Evolutionary conservation across 768 basidiomycete species (phyloP).

Genomic region (Leccinum subgranulosum): DNA sequence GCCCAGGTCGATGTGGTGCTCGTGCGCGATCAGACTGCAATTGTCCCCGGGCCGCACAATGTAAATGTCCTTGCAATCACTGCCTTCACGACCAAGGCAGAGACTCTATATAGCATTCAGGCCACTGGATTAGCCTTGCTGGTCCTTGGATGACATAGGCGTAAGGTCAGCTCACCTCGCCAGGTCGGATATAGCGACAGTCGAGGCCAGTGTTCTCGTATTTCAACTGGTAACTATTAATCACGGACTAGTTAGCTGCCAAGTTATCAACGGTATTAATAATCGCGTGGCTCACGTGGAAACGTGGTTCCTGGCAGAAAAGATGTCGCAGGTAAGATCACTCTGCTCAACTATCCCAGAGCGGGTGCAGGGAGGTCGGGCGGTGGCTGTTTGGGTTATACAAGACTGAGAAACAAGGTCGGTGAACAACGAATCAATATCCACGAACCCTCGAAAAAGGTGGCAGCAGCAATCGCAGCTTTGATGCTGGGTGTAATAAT

Average conservation of each 20-base stretch:
- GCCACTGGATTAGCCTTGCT: not conserved
- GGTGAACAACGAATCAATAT: not conserved
- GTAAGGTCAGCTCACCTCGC: constrained; percentile 36
- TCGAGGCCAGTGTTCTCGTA: too few relatives aligned
- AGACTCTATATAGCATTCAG: constrained; percentile 19
- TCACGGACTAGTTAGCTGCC: not conserved
- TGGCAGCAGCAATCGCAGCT: not conserved
- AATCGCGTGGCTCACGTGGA: constrained; percentile 49
- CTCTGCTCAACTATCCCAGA: not conserved
- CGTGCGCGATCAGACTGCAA: not conserved
- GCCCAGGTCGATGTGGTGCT: rapidly evolving
- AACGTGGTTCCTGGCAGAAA: constrained; percentile 47
- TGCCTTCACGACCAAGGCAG: constrained; percentile 45
- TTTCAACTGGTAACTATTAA: constrained; percentile 51
- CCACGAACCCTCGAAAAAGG: not conserved
- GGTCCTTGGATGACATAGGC: not conserved
- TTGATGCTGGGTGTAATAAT: not conserved
- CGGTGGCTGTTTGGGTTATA: not conserved
- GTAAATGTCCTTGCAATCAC: not conserved
- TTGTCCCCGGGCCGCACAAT: not conserved
- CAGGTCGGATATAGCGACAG: constrained; percentile 55
- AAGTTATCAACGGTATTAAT: not conserved
- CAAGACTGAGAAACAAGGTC: not conserved
- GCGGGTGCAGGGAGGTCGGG: not conserved
- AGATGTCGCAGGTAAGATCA: not conserved